Percentiles rank a stretch among this genome's conserved stretches.
phyloP scores from a whole-genome alignment of 495 filamentous ascomycete genomes.

The Astrocystis sublimbata region DNA sequence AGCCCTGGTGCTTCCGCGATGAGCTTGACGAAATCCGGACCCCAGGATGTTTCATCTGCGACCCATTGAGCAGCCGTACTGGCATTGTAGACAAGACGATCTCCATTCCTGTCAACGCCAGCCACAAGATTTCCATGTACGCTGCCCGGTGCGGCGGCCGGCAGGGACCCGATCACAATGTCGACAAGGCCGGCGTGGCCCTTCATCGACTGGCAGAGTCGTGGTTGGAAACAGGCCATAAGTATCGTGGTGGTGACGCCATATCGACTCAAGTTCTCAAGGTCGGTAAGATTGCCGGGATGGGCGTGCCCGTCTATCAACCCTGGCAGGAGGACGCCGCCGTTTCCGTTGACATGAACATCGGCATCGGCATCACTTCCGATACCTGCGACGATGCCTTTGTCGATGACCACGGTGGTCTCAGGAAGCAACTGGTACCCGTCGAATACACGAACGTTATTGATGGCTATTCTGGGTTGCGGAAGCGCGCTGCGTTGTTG shows the following conservation, averaged over 20 bases:
- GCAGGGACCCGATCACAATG: slow-evolving; percentile 22
- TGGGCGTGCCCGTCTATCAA: slow-evolving; percentile 37
- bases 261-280: slow-evolving; percentile 25
- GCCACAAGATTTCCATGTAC: slow-evolving; percentile 12
- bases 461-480: slow-evolving; percentile 3
- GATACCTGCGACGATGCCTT: neutral
- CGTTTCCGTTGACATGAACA: slow-evolving; percentile 25
- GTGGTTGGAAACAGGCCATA: slow-evolving; percentile 27
- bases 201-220: slow-evolving; percentile 15
- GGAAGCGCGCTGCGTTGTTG: neutral
- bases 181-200: slow-evolving; percentile 21
- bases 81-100: neutral
- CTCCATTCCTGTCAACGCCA: neutral
- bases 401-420: slow-evolving; percentile 12
- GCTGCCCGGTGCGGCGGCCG: slow-evolving; percentile 23
- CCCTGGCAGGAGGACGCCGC: slow-evolving; percentile 31
- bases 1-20: slow-evolving; percentile 4
- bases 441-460: slow-evolving; percentile 18
- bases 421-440: slow-evolving; percentile 7
- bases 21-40: slow-evolving; percentile 10
- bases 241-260: slow-evolving; percentile 35
- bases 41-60: neutral
- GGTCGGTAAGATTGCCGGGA: slow-evolving; percentile 8
- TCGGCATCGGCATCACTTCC: neutral
- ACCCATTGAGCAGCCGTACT: slow-evolving; percentile 6